These are phyloP conservation scores for Stephania yunnanensis DNA, from an alignment of 164 flowering plant species.

Conservation along the genomic window DNA sequence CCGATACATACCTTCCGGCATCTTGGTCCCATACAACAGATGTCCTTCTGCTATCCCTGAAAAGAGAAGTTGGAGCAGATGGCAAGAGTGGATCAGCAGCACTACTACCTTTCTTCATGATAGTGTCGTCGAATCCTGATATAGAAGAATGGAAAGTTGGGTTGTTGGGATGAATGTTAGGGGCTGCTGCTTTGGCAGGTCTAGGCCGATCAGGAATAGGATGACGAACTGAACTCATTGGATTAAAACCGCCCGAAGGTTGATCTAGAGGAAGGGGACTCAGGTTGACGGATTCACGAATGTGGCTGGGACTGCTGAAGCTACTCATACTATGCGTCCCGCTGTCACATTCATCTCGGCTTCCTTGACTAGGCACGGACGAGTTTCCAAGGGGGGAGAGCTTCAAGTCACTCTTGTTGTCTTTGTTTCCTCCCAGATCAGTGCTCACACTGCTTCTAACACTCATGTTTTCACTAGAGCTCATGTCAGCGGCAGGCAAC, in stretches of 20 bases:
- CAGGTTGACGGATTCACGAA: slow-evolving; percentile 62
- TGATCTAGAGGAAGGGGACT: slow-evolving; percentile 73
- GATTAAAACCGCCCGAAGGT: slow-evolving; percentile 27
- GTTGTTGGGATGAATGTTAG: slow-evolving; percentile 21
- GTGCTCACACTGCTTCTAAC: slow-evolving; percentile 71
- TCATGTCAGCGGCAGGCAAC: slow-evolving; percentile 45
- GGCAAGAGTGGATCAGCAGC: slow-evolving; percentile 42
- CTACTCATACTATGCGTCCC: slow-evolving; percentile 86
- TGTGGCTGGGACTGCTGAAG: slow-evolving; percentile 83
- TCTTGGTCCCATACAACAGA: slow-evolving; percentile 97
- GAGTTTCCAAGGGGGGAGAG: slow-evolving; percentile 47
- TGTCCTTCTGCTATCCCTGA: slow-evolving; percentile 68
- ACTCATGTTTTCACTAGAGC: slow-evolving; percentile 80
- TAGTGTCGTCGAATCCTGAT: slow-evolving; percentile 47
- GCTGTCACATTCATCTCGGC: slow-evolving; percentile 76
- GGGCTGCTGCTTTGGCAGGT: slow-evolving; percentile 24
- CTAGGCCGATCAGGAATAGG: slow-evolving; percentile 31
- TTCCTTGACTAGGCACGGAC: slow-evolving; percentile 70
- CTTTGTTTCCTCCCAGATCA: slow-evolving; percentile 56
- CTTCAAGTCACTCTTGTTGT: slow-evolving; percentile 38
- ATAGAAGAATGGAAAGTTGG: slow-evolving; percentile 26
- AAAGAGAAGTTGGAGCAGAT: slow-evolving; percentile 45
- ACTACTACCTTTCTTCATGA: slow-evolving; percentile 33
- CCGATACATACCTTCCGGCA: slow-evolving; percentile 85
- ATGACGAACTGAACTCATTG: slow-evolving; percentile 25